phyloP scores from a whole-genome alignment of 179 eudicot species.

The Corrigiola litoralis region DNA sequence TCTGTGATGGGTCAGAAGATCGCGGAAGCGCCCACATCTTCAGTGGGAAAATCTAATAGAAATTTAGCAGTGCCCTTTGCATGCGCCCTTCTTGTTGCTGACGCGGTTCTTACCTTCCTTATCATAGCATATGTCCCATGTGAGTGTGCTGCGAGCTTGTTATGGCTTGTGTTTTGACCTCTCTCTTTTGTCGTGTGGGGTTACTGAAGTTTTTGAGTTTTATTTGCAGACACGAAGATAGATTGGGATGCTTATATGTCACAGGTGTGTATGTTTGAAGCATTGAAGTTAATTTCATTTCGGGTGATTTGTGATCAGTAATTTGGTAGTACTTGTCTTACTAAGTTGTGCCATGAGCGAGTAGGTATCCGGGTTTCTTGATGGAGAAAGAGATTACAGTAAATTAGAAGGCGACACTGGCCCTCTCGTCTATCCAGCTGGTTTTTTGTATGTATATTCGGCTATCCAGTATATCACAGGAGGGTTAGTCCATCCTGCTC shows the following conservation, averaged over 20 bases:
- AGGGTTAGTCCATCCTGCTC: slow-evolving; percentile 75
- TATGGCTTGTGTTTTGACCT: background rate
- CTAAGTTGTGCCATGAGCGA: slow-evolving; percentile 6
- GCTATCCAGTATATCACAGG: slow-evolving; percentile 75
- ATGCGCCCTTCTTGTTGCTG: slow-evolving; percentile 44
- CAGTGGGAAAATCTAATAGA: slow-evolving; percentile 17
- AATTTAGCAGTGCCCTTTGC: slow-evolving; percentile 40
- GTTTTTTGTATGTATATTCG: slow-evolving; percentile 86
- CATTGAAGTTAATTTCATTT: background rate
- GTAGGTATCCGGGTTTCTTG: slow-evolving; percentile 76
- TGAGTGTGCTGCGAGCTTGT: slow-evolving; percentile 24
- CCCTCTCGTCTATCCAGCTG: slow-evolving; percentile 95
- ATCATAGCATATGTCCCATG: slow-evolving; percentile 75
- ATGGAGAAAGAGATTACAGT: slow-evolving; percentile 83
- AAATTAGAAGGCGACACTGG: slow-evolving; percentile 94
- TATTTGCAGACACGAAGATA: slow-evolving; percentile 68
- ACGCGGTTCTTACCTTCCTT: slow-evolving; percentile 46
- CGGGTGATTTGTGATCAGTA: background rate
- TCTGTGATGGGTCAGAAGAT: slow-evolving; percentile 12
- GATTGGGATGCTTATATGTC: slow-evolving; percentile 97
- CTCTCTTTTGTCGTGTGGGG: background rate
- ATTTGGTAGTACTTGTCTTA: background rate
- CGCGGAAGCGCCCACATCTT: slow-evolving; percentile 8
- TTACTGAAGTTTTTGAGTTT: slow-evolving; percentile 12
- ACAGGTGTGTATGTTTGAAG: slow-evolving; percentile 39